A percentile compares a stretch with the other conserved stretches of the same genome.
These are phyloP conservation scores for Trichomonas vaginalis DNA, from an alignment of 208 protist species.

Conservation along the genomic window DNA sequence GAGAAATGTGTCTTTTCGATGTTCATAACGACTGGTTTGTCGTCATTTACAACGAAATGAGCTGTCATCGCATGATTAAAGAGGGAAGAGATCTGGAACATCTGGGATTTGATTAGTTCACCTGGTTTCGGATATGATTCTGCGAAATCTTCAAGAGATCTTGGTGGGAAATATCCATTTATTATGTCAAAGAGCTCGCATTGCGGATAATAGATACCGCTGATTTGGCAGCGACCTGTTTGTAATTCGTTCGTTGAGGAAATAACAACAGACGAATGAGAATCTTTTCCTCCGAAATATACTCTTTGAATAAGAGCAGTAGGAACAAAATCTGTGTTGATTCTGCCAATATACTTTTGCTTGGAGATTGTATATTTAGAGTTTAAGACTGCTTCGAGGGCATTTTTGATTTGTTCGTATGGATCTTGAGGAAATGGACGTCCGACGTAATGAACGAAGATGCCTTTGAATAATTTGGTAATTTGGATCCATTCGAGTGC, in stretches of 20 bases:
- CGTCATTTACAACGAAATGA: neutral
- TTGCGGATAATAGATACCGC: neutral
- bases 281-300: neutral
- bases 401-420: neutral
- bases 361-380: neutral
- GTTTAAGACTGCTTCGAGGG: neutral
- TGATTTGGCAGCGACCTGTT: neutral
- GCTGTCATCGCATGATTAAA: neutral
- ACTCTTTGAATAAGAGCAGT: neutral
- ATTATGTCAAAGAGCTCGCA: neutral
- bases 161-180: neutral
- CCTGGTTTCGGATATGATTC: neutral
- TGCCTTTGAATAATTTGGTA: neutral
- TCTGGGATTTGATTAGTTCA: neutral
- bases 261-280: neutral
- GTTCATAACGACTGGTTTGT: neutral
- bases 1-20: neutral
- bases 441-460: neutral
- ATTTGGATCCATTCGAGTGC: neutral
- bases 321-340: neutral
- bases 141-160: neutral
- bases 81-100: neutral
- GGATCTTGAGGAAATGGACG: conserved; percentile 14
- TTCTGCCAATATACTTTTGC: neutral
- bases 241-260: neutral